Evolutionary conservation across 139 green algal genomes (phyloP), one percentile per base, ranked within the genome.

Genomic region (Chlamydomonas asymmetrica): DNA sequence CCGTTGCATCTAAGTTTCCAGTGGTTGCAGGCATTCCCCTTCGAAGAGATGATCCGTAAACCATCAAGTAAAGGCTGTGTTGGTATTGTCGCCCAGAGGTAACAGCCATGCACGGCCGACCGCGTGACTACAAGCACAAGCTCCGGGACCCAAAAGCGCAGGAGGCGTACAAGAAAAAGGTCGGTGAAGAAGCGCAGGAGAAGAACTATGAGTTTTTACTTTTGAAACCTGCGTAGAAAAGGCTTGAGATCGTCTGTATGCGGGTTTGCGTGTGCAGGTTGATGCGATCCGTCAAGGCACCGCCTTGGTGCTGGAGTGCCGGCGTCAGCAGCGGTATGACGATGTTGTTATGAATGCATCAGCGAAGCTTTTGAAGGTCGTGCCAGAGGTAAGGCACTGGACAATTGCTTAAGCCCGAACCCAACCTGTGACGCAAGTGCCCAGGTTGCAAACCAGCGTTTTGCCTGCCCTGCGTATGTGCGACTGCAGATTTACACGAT

Each of bases 401-500:
- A n/a, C n/a, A n/a, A n/a, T n/a, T n/a, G n/a, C n/a, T n/a, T n/a
- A n/a, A n/a, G n/a, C n/a, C n/a, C n/a, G n/a, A n/a, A n/a, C n/a
- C n/a, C n/a, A n/a, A n/a, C n/a, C n/a, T n/a, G n/a, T n/a, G n/a
- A n/a, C n/a, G n/a, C n/a, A n/a, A n/a, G n/a, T n/a, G n/a, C n/a
- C n/a, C n/a, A n/a, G n/a, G n/a, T n/a, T n/a, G n/a, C n/a, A n/a
- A n/a, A n/a, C n/a, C n/a, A n/a, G n/a, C n/a, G n/a, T n/a, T n/a
- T n/a, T n/a, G n/a, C n/a, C n/a, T n/a, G n/a, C n/a, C n/a, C n/a
- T n/a, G n/a, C n/a, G n/a, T n/a, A n/a, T n/a, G n/a, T n/a, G n/a
- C n/a, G n/a, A 64, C 93, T 88, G 10, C 92, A 98, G 82, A 86
- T 96, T 57, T 98, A 97, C 83, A 97, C 93, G 0, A 87, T 94